Evolutionary conservation across 169 alveolate species (phyloP).

Genomic region (Amoebophrya sp.): DNA sequence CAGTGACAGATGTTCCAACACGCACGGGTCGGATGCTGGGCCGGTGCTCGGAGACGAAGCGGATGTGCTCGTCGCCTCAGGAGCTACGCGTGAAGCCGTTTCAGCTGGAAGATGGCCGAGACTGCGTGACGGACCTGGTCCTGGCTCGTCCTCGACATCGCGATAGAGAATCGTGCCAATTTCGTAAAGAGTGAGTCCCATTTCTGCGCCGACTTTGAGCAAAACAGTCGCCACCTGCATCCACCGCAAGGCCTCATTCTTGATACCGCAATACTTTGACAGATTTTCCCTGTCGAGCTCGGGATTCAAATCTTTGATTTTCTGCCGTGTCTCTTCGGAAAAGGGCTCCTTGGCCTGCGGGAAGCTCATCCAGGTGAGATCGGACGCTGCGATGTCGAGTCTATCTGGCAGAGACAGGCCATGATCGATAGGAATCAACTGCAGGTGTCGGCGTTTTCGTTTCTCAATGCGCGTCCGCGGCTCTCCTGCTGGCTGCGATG

Average conservation of each 20-base stretch:
- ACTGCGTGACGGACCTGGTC: too few species aligned
- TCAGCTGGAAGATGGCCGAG: too few species aligned
- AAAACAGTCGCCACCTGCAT: not conserved
- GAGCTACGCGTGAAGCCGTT: too few species aligned
- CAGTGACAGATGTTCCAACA: not conserved
- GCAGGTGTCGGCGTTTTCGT: not conserved
- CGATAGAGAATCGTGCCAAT: not conserved
- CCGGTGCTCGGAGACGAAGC: not conserved
- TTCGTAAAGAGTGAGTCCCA: not conserved
- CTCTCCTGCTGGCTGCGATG: not conserved
- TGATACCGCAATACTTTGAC: not conserved
- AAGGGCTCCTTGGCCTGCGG: not conserved
- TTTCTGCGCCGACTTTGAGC: not conserved
- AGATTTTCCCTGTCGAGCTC: not conserved
- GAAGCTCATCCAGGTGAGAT: not conserved
- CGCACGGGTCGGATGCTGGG: too few species aligned
- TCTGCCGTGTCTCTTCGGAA: not conserved
- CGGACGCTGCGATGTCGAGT: not conserved
- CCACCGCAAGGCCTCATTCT: not conserved
- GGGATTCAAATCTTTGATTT: not conserved
- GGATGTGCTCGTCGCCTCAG: not conserved
- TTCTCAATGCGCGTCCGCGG: too few species aligned
- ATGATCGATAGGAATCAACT: not conserved
- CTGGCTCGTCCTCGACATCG: not conserved
- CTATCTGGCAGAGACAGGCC: not conserved